These are phyloP conservation scores for Erodium moschatum DNA, from an alignment of 441 rosid genomes.

Conservation along the genomic window DNA sequence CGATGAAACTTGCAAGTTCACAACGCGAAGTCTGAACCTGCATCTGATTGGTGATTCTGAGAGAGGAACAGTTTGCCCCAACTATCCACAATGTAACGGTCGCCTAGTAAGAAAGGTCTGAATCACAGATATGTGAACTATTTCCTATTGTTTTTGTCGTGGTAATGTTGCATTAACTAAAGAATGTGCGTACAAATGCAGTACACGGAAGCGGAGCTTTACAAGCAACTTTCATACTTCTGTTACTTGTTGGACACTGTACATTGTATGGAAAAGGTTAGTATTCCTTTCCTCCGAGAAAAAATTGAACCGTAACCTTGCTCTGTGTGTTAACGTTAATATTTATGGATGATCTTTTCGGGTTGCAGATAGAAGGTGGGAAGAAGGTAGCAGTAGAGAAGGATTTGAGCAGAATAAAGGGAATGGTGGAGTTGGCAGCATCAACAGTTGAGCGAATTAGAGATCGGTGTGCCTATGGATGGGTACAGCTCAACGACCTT, in stretches of 20 bases:
- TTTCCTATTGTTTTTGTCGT: background rate
- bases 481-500: conserved; percentile 59
- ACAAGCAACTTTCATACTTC: conserved; percentile 81
- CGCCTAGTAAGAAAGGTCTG: conserved; percentile 67
- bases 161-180: background rate
- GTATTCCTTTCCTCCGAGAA: background rate
- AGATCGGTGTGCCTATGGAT: conserved; percentile 78
- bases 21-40: conserved; percentile 54
- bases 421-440: conserved; percentile 46
- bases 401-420: conserved; percentile 48
- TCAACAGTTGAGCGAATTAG: conserved; percentile 42
- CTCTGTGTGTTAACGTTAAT: no score
- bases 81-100: conserved; percentile 83
- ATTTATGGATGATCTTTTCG: background rate
- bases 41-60: conserved; percentile 72
- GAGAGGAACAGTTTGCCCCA: conserved; percentile 84
- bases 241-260: conserved; percentile 66
- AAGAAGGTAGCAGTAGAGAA: conserved; percentile 46
- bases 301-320: no score
- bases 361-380: conserved; percentile 47
- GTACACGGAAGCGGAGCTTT: conserved; percentile 86
- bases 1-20: conserved; percentile 80
- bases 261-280: conserved; percentile 63
- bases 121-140: background rate
- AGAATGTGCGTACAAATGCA: conserved; percentile 17